These are phyloP conservation scores for Nectriaceae sp. DNA, from an alignment of 2,329 filamentous ascomycete species.

Conservation along the genomic window DNA sequence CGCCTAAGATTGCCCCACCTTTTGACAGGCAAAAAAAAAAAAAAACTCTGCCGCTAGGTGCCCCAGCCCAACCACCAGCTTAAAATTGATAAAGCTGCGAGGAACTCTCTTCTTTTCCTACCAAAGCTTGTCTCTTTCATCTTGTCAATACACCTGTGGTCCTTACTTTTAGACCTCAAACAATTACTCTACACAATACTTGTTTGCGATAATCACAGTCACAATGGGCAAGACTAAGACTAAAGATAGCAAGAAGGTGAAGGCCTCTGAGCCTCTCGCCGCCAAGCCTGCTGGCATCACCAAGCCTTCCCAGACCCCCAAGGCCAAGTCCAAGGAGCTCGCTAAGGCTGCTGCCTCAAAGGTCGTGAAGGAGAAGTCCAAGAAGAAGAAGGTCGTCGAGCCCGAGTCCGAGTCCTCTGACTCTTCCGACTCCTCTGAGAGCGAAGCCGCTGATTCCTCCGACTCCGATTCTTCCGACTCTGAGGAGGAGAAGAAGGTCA, in stretches of 20 bases:
- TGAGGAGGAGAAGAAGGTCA: conserved; percentile 41
- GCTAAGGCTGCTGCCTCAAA: conserved; percentile 63
- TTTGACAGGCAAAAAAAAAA: conserved; percentile 36
- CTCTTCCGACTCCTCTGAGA: conserved; percentile 36
- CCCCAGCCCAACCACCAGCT: conserved; percentile 25
- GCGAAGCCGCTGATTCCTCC: conserved; percentile 14
- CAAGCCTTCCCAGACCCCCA: conserved; percentile 67
- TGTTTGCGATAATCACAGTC: conserved; percentile 26
- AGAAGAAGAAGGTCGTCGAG: conserved; percentile 52
- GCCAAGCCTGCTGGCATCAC: conserved; percentile 69
- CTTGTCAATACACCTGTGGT: conserved; percentile 15
- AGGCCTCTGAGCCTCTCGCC: conserved; percentile 51
- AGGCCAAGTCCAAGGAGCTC: conserved; percentile 66
- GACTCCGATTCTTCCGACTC: conserved; percentile 43
- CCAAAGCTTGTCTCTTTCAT: conserved; percentile 21
- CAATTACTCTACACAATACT: conserved; percentile 7
- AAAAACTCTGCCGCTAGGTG: conserved; percentile 23
- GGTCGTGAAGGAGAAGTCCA: conserved; percentile 43
- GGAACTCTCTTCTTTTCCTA: conserved; percentile 9
- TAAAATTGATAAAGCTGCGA: conserved; percentile 20
- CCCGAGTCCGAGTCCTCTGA: conserved; percentile 42
- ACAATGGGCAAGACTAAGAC: conserved; percentile 70
- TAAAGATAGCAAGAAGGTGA: conserved; percentile 53
- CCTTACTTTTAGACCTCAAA: conserved; percentile 10
- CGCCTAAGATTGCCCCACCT: conserved; percentile 37